Base-by-base conservation (phyloP, 202 grass and related monocot species). In the Hordeum pubiflorum region DNA sequence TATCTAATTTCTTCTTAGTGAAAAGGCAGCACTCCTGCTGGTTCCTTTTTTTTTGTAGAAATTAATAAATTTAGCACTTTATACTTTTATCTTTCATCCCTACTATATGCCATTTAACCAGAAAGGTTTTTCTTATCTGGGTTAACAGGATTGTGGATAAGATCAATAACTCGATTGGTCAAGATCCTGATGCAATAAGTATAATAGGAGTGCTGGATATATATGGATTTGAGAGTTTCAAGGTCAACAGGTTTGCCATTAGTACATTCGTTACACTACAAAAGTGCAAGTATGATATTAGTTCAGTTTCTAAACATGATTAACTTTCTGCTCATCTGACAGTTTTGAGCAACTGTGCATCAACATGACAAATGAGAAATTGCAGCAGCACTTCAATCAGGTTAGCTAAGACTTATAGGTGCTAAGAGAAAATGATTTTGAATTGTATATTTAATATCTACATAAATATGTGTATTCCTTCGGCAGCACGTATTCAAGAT, bases 171-270 rank as follows among this genome's bases (percentile, higher is more conserved):
- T 97, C 94, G 64, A 94, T 97, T 54, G 94, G 94, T 60, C 94
- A 97, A 65, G 94, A 97, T 89, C 94, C 86, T 72, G 74, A 78
- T 87, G 91, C 94, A 9, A 91, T 58, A 48, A 61, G 84, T 82
- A 91, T 97, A 87, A 97, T 97, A 81, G 94, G 94, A 69, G 94
- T 97, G 60, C 89, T 97, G 50, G 94, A 97, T 94, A 97, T 97
- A 46, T 97, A 97, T 87, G 94, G 94, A 74, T 97, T 97, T 73
- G 94, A 97, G 69, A 97, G 86, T 81, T 97, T 97, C 84, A 97
- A 97, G 78, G 78, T 91, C 38, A 94, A 97, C 82, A 97, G 94
- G 94, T 97, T 87, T 87, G 76, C 13, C 60, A 29, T 79, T 74
- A 40, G 26, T 72, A 72, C 20, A 29, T 69, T 79, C 40, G 12